Evolutionary conservation across 495 filamentous ascomycete species (phyloP).

Genomic region (Parmelia sp.): DNA sequence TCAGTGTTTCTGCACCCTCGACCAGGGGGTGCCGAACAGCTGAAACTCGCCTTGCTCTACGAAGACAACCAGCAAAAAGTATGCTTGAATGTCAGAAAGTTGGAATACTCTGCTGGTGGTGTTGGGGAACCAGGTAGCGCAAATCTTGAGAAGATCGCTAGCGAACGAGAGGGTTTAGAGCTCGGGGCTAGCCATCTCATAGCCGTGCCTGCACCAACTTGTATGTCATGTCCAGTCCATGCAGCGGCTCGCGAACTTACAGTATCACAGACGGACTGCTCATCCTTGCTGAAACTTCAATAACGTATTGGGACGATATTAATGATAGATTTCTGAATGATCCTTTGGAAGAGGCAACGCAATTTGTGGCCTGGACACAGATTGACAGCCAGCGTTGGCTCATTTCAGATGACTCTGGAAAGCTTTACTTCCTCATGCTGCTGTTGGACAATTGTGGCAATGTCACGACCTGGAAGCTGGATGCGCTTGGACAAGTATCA

Average conservation of each 20-base stretch:
- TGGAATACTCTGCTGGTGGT: constrained; percentile 46
- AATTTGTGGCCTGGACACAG: constrained; percentile 84
- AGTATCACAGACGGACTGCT: constrained; percentile 54
- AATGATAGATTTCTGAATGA: constrained; percentile 54
- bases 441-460: constrained; percentile 54
- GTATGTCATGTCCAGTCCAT: constrained; percentile 34
- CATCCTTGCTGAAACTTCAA: constrained; percentile 75
- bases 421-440: constrained; percentile 71
- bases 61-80: constrained; percentile 62
- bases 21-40: constrained; percentile 44
- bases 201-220: constrained; percentile 61
- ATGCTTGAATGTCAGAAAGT: constrained; percentile 52
- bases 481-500: constrained; percentile 62
- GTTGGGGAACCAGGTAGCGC: constrained; percentile 42
- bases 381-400: constrained; percentile 75
- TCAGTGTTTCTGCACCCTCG: constrained; percentile 74
- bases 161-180: constrained; percentile 56
- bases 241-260: constrained; percentile 34
- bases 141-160: constrained; percentile 46
- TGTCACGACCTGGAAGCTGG: constrained; percentile 60
- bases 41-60: constrained; percentile 78
- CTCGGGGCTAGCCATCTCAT: constrained; percentile 74
- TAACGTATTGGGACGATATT: constrained; percentile 73
- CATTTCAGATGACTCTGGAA: constrained; percentile 84
- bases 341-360: constrained; percentile 60